Evolutionary conservation across 305 asterid genomes (phyloP).

Genomic region (Coffea humblotiana): DNA sequence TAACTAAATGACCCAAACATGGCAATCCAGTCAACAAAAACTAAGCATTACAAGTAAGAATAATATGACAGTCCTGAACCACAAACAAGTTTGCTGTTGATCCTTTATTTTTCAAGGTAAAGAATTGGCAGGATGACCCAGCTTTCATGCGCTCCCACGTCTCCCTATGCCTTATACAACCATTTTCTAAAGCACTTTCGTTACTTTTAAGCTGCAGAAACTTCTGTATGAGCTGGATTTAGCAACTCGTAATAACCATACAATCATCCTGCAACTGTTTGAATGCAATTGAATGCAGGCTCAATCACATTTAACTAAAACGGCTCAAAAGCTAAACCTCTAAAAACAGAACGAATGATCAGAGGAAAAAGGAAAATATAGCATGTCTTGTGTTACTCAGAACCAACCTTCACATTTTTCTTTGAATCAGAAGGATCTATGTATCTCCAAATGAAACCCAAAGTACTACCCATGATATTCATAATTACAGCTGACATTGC

Average conservation of each 20-base stretch:
- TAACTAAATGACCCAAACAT: too few species aligned
- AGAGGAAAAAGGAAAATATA: background rate
- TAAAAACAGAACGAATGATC: background rate
- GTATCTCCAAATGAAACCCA: conserved; percentile 81
- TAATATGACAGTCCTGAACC: background rate
- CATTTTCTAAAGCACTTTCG: background rate
- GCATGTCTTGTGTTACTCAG: background rate
- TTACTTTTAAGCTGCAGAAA: background rate
- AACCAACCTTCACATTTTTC: conserved; percentile 18
- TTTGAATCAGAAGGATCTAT: conserved; percentile 47
- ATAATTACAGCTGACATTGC: conserved; percentile 84
- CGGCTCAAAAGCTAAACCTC: too few species aligned
- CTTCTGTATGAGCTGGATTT: background rate
- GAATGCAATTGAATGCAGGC: background rate
- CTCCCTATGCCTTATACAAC: background rate
- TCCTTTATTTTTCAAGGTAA: background rate
- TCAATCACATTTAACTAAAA: background rate
- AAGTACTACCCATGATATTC: conserved; percentile 90
- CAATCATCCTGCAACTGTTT: background rate
- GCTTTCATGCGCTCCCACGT: background rate
- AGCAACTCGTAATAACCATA: background rate
- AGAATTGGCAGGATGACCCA: background rate
- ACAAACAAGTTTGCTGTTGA: background rate
- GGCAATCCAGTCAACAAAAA: too few species aligned
- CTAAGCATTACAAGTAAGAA: background rate